Evolutionary conservation across 495 filamentous ascomycete species (phyloP), one percentile per base, ranked within the genome.

Genomic region (Daldinia loculata): DNA sequence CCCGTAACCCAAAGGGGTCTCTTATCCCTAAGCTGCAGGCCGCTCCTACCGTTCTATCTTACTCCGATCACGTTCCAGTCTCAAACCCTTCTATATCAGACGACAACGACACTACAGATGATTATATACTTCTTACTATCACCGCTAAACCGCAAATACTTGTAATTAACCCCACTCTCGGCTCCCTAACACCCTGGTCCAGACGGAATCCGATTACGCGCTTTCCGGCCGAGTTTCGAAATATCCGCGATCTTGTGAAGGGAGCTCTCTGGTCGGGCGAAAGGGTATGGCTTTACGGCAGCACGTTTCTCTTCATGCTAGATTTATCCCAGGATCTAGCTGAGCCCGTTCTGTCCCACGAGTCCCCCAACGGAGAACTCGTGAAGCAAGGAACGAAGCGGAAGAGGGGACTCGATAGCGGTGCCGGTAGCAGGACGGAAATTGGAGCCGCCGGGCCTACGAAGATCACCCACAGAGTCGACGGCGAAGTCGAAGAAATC

Each of bases 281-380:
- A 26, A 85, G 94, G 5, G 79, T 95, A 2, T 98, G 95, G 94
- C 77, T 98, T 7, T 97, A 95, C 76, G 94, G 93, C 11, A 84
- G 84, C 7, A 88, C 87, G 0, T 98, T 93, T 87, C 76, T 99
- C 59, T 97, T 91, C 86, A 98, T 98, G 94, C 87, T 98, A 66
- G 93, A 98, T 77, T 75, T 97, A 5, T 86, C 85, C 6, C 85
- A 86, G 60, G 91, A 98, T 74, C 83, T 97, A 56, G 26, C 38
- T 15, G 68, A 61, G 9, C 52, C 68, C n/a, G 22, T 55, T 2
- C 27, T 58, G 3, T 2, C 59, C 3, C 2, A 58, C 4, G 68
- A 56, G 14, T 75, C 72, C n/a, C 50, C 76, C 19, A 72, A 78
- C 50, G 56, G 63, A 32, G 75, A 26, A 78, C 79, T 15, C 75